Evolutionary conservation across 2,329 filamentous ascomycete genomes (phyloP).

Genomic region (Neopestalotiopsis sp.): DNA sequence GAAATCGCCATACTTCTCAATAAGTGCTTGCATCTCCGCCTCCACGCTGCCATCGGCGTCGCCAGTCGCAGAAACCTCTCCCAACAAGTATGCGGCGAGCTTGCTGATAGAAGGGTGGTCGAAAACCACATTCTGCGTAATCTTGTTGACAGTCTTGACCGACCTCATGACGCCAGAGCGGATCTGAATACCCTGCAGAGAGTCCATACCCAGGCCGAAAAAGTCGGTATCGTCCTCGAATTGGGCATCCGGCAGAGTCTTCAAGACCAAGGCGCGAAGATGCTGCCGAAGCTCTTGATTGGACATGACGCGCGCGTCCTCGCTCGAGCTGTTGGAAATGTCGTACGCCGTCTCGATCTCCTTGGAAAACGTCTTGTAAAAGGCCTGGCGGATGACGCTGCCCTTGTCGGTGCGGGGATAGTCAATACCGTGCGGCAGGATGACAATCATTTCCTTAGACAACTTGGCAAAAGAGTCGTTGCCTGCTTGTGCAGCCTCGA

Average conservation of each 20-base stretch:
- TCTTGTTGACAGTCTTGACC: constrained; percentile 51
- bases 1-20: constrained; percentile 49
- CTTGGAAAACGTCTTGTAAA: constrained; percentile 49
- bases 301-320: constrained; percentile 20
- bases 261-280: constrained; percentile 36
- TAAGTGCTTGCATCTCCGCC: constrained; percentile 50
- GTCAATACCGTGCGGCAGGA: constrained; percentile 47
- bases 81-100: constrained; percentile 50
- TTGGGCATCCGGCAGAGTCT: constrained; percentile 32
- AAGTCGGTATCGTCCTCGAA: constrained; percentile 56
- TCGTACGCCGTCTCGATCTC: constrained; percentile 49
- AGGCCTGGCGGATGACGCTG: constrained; percentile 55
- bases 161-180: constrained; percentile 56
- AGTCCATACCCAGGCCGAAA: constrained; percentile 63
- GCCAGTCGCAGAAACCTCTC: neutral
- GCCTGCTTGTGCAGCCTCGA: constrained; percentile 38
- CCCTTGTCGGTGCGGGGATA: constrained; percentile 60
- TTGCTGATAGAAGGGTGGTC: constrained; percentile 57
- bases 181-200: constrained; percentile 62
- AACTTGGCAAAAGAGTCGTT: constrained; percentile 44
- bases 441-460: constrained; percentile 52
- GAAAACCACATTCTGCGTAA: constrained; percentile 64
- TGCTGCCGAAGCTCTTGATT: constrained; percentile 29
- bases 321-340: constrained; percentile 29
- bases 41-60: constrained; percentile 33